A percentile compares a stretch with the other conserved stretches of the same genome.
These are phyloP conservation scores for Globisporangium radiosum DNA, from an alignment of 352 stramenopile genomes.

Conservation along the genomic window DNA sequence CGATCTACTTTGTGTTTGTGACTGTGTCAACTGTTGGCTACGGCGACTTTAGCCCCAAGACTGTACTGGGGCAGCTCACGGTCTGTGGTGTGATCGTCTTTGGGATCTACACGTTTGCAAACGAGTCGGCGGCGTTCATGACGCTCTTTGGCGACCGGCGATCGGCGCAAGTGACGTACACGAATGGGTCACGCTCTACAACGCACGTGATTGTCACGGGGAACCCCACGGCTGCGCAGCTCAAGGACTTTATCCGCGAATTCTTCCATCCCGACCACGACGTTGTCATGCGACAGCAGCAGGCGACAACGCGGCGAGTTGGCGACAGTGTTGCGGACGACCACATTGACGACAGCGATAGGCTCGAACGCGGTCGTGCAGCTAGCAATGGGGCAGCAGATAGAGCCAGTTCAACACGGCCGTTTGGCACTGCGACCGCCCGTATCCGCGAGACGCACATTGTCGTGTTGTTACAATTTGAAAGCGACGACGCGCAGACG, in stretches of 20 bases:
- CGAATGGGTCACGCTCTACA: conserved; percentile 50
- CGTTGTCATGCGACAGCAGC: conserved; percentile 19
- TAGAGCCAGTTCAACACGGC: no score
- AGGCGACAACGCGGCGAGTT: conserved; percentile 1
- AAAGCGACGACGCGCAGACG: conserved; percentile 33
- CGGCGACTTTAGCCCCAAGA: conserved; percentile 82
- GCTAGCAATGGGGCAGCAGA: no score
- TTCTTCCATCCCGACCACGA: conserved; percentile 87
- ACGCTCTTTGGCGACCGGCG: conserved; percentile 69
- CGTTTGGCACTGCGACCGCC: no score
- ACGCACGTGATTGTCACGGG: conserved; percentile 83
- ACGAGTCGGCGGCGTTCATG: conserved; percentile 76
- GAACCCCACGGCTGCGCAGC: conserved; percentile 69
- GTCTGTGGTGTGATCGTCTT: conserved; percentile 83
- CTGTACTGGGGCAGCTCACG: conserved; percentile 65
- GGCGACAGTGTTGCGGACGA: conserved; percentile 14
- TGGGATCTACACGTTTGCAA: conserved; percentile 84
- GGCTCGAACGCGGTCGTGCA: no score
- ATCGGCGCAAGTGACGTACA: conserved; percentile 44
- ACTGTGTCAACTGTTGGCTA: conserved; percentile 85
- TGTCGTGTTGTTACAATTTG: conserved; percentile 73
- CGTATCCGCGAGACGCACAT: conserved; percentile 74
- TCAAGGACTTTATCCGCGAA: conserved; percentile 84
- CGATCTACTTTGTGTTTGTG: conserved; percentile 89
- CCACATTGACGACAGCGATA: conserved; percentile 4